A percentile compares a stretch with the other conserved stretches of the same genome.
Conservation (phyloP, 345 rosid genomes). For the Cardamine resedifolia region DNA sequence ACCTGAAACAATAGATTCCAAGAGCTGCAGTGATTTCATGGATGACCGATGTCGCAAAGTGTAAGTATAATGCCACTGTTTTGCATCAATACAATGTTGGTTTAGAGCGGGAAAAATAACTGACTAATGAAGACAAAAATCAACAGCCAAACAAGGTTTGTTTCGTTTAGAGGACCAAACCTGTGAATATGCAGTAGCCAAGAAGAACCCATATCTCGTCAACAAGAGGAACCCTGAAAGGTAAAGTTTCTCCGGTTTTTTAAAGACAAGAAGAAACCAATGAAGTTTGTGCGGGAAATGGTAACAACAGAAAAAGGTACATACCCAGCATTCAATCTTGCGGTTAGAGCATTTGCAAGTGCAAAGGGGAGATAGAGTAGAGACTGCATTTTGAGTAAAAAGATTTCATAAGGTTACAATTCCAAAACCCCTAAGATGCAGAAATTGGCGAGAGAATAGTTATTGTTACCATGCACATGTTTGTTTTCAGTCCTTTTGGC, state of each 20-base stretch:
- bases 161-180: conserved; percentile 34
- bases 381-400: conserved; percentile 51
- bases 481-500: conserved; percentile 96
- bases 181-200: conserved; percentile 87
- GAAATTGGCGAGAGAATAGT: not conserved
- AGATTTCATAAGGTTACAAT: not conserved
- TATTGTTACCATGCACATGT: conserved; percentile 89
- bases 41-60: conserved; percentile 89
- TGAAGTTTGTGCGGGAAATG: not conserved
- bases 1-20: conserved; percentile 99
- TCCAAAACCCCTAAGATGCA: not conserved
- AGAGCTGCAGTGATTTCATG: conserved; percentile 90
- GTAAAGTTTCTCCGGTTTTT: conserved; percentile 15
- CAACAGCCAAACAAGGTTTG: not conserved
- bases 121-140: not conserved
- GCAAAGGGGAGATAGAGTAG: conserved; percentile 91
- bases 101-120: not conserved
- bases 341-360: conserved; percentile 89
- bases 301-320: conserved; percentile 29
- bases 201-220: conserved; percentile 93
- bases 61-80: conserved; percentile 71
- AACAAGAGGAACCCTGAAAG: conserved; percentile 76
- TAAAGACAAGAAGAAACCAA: not conserved
- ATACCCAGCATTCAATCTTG: conserved; percentile 93
- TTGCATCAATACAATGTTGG: conserved; percentile 1